A percentile compares a stretch with the other conserved stretches of the same genome.
Conservation (phyloP, 495 filamentous ascomycete species). For the Parathielavia appendiculata region DNA sequence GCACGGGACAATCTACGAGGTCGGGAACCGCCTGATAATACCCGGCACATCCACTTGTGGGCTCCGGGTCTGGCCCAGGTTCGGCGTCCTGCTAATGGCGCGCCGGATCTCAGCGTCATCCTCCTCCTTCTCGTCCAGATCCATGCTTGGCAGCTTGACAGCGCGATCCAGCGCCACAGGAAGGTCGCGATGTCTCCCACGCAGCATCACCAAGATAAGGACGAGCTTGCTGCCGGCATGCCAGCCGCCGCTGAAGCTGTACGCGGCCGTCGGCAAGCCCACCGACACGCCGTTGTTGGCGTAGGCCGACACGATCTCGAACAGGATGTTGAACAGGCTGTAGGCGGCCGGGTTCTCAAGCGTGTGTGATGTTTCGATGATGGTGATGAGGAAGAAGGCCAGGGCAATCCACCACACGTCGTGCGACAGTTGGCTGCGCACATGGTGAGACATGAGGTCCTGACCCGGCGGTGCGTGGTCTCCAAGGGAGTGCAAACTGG, state of each 20-base stretch:
- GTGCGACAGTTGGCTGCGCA: conserved; percentile 66
- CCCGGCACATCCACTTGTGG: background rate
- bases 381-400: conserved; percentile 66
- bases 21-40: background rate
- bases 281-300: conserved; percentile 77
- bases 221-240: conserved; percentile 69
- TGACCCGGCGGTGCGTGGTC: background rate
- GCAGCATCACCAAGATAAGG: conserved; percentile 73
- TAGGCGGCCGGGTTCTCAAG: conserved; percentile 60
- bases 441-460: conserved; percentile 9
- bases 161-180: conserved; percentile 80
- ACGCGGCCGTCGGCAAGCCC: conserved; percentile 60
- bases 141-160: conserved; percentile 64
- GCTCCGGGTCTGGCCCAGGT: background rate
- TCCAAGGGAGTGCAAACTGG: background rate
- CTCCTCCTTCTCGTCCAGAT: conserved; percentile 44
- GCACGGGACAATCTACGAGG: background rate
- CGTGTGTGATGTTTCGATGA: conserved; percentile 66
- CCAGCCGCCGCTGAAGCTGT: conserved; percentile 71
- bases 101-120: conserved; percentile 40
- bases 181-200: conserved; percentile 73
- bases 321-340: conserved; percentile 79
- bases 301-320: conserved; percentile 79
- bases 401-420: conserved; percentile 83
- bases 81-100: conserved; percentile 27